Conservation (phyloP, 2,329 filamentous ascomycete species). For the Clarireedia monteithiana region DNA sequence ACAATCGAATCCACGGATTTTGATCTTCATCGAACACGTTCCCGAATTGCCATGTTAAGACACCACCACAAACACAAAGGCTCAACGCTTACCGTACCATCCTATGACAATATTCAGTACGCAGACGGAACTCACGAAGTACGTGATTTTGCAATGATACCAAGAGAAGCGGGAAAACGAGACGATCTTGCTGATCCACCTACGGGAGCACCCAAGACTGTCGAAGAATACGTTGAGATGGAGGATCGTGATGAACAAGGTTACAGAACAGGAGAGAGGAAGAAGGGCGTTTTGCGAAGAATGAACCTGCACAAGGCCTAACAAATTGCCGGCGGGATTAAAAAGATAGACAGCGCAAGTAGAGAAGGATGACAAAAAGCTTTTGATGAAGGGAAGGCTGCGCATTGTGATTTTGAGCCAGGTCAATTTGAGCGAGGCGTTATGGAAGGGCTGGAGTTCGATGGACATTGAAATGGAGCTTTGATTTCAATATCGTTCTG, state of each 20-base stretch:
- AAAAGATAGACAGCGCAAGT: background rate
- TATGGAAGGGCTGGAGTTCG: background rate
- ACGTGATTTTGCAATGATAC: background rate
- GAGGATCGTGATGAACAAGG: conserved; percentile 2
- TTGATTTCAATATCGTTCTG: conserved; percentile 3
- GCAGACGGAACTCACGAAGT: conserved; percentile 16
- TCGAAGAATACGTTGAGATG: background rate
- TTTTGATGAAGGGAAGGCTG: background rate
- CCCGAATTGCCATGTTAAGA: conserved; percentile 14
- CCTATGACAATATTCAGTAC: conserved; percentile 21
- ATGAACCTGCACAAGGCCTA: conserved; percentile 12
- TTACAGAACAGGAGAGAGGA: conserved; percentile 13
- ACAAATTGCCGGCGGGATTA: background rate
- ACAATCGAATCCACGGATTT: conserved; percentile 49
- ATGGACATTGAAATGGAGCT: background rate
- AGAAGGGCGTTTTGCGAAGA: conserved; percentile 16
- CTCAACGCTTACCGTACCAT: conserved; percentile 5
- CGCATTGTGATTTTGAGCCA: background rate
- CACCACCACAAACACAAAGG: conserved; percentile 13
- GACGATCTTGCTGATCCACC: conserved; percentile 5
- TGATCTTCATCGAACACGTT: conserved; percentile 30
- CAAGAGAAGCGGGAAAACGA: conserved; percentile 3
- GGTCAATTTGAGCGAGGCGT: background rate
- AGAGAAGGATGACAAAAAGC: background rate
- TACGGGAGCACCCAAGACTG: background rate